Evolutionary conservation across 2,329 filamentous ascomycete genomes (phyloP), one percentile per base, ranked within the genome.

Genomic region (Ambrosiella cleistominuta): DNA sequence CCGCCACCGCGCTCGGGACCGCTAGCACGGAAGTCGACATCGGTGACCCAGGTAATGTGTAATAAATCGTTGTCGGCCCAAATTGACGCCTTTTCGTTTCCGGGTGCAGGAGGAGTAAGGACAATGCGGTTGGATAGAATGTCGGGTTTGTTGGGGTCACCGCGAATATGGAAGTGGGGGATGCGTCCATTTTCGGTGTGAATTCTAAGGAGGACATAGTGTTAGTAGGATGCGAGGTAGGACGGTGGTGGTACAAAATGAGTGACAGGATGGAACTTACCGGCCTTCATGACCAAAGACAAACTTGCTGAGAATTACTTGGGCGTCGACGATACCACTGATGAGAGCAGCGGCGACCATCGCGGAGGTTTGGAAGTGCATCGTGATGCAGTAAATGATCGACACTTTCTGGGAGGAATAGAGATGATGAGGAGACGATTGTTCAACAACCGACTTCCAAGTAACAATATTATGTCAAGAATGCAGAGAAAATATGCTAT

Each of bases 51-150:
- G 68, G 83, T 77, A n/a, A 75, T 70, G 61, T 83, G 74, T 64
- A 80, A 70, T 54, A 86, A 74, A 39, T 76, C 66, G 60, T 74
- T 69, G 62, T 89, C 81, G 38, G 84, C 76, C 91, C 93, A 98
- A 64, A 93, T 68, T 54, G 86, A 84, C 61, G 88, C 87, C 68
- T 89, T 82, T 66, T 86, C 83, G 70, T 89, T 89, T 58, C 93
- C 93, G 5, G 89, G 88, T 54, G 82, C 83, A 12, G 89, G 83
- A 9, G 93, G 91, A 1, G 93, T 98, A 59, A 98, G 79, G 68
- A 98, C 86, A 61, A 97, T 68, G 68, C 90, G 88, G 75, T 97
- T 91, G 63, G 89, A 95, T 61, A 96, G 80, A 61, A 85, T 69
- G 65, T 85, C 78, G 63, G 81, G 80, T 40, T 69, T 64, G 62